Conservation (phyloP, 2,329 filamentous ascomycete species). For the Alternaria dauci region DNA sequence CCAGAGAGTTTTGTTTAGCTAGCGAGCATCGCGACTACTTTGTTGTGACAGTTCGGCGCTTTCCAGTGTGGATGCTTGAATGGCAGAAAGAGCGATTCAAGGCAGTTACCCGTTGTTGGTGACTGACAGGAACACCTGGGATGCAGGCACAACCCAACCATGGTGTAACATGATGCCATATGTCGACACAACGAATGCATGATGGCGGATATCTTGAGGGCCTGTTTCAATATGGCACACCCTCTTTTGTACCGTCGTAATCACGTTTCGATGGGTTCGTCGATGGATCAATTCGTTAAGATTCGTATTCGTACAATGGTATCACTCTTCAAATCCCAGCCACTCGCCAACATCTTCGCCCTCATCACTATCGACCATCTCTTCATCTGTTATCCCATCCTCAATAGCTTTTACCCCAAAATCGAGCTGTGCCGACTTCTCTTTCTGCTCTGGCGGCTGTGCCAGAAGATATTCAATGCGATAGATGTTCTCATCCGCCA, state of each 20-base stretch:
- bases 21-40: background rate
- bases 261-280: background rate
- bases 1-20: background rate
- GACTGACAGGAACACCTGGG: too few relatives aligned
- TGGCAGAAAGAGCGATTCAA: background rate
- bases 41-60: background rate
- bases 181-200: background rate
- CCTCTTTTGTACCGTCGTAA: background rate
- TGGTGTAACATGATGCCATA: too few relatives aligned
- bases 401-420: conserved; percentile 45
- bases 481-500: conserved; percentile 89
- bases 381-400: conserved; percentile 49
- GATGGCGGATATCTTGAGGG: rapidly evolving
- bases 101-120: background rate
- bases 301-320: conserved; percentile 20
- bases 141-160: background rate
- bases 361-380: conserved; percentile 41
- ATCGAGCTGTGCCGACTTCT: conserved; percentile 34
- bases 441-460: conserved; percentile 54
- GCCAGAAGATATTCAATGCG: conserved; percentile 82
- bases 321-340: conserved; percentile 60
- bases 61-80: background rate
- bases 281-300: conserved; percentile 5
- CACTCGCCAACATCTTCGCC: conserved; percentile 57
- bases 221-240: too few relatives aligned